phyloP scores from a whole-genome alignment of 164 flowering plant species.

The Piper longum region DNA sequence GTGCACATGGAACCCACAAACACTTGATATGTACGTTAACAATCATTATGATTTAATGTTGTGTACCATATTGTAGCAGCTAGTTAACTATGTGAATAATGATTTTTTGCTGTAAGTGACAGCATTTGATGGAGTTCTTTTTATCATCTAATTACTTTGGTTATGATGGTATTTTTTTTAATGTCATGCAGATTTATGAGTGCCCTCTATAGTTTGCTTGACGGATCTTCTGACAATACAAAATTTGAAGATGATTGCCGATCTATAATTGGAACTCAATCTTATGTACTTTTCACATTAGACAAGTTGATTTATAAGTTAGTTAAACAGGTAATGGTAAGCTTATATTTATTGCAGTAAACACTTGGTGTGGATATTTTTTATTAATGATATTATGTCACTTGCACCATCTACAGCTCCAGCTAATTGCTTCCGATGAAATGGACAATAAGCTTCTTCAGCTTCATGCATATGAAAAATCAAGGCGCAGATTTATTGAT shows the following conservation, averaged over 20 bases:
- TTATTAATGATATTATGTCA: neutral
- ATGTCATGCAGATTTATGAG: constrained; percentile 52
- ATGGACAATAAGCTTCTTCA: constrained; percentile 89
- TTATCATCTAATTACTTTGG: neutral
- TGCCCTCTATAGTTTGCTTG: constrained; percentile 71
- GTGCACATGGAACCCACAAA: too few species aligned
- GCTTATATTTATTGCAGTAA: neutral
- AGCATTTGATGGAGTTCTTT: too few species aligned
- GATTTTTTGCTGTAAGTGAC: too few species aligned
- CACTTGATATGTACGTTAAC: too few species aligned
- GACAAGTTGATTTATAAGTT: constrained; percentile 86
- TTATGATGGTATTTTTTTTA: neutral
- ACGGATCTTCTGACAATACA: constrained; percentile 85
- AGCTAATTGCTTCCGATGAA: constrained; percentile 68
- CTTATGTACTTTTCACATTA: constrained; percentile 83
- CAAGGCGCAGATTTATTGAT: constrained; percentile 62
- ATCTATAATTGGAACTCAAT: constrained; percentile 82
- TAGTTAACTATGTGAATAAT: too few species aligned
- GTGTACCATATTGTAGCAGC: too few species aligned
- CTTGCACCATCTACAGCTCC: constrained; percentile 44
- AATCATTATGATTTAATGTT: too few species aligned
- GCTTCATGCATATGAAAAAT: constrained; percentile 73
- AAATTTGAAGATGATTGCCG: constrained; percentile 97
- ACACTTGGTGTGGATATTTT: constrained; percentile 1
- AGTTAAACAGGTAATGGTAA: constrained; percentile 50